Evolutionary conservation across 2,329 filamentous ascomycete genomes (phyloP), one percentile per base, ranked within the genome.

Genomic region (Scedosporium boydii): DNA sequence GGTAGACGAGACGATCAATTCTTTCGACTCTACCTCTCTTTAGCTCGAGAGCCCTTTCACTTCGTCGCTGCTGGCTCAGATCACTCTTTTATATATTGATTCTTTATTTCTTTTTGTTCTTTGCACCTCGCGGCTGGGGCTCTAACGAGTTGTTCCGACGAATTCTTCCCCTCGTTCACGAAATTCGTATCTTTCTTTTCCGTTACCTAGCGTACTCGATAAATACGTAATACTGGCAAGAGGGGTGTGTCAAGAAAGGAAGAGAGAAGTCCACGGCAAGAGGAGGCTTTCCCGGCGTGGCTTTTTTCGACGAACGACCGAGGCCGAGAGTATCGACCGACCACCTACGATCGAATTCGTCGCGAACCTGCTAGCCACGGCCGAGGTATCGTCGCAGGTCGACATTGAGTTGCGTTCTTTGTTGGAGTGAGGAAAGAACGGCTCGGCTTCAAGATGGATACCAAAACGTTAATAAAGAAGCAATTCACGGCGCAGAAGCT

Each of bases 401-500:
- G 82, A 84, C 82, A 77, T 67, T 74, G 75, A 74, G 70, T 68
- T 67, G 67, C 66, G 59, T 64, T 64, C 65, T 68, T 66, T 65
- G 64, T 60, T 62, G 53, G 48, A 56, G 12, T n/a, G 42, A 56
- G 59, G n/a, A 41, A 38, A 26, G 21, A 55, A 18, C 46, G 27
- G 12, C 65, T 65, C 61, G 64, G 65, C 71, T 74, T 62, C 76
- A 80, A 74, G 61, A 80, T 75, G 78, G 70, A 60, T 74, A 73
- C 62, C 58, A 68, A 64, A 73, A 76, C 64, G 58, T 69, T 83
- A 66, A 66, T 85, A 67, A 81, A 78, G 73, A 85, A 86, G 75
- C 86, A 91, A 76, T 82, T 93, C 64, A 85, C 85, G 61, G 75
- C 82, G 16, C 79, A 81, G 63, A 96, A 96, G 75, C 72, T 96